Conservation (phyloP, 257 asterid species). For the Paraleonurus japonicus region DNA sequence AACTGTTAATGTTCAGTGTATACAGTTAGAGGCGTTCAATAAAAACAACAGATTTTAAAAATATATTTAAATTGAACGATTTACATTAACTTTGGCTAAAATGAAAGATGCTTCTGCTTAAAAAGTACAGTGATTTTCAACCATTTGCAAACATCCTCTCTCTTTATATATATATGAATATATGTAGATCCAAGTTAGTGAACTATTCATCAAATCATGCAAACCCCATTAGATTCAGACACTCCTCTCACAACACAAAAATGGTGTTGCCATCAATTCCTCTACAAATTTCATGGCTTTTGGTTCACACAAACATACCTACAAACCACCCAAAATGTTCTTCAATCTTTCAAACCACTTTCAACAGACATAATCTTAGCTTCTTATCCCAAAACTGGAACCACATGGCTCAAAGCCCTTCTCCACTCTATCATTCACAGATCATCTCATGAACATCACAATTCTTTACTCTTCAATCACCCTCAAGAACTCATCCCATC, state of each 20-base stretch:
- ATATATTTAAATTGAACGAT: too few species aligned
- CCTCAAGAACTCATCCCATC: slow-evolving; percentile 56
- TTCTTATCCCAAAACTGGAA: slow-evolving; percentile 62
- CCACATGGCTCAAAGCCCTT: slow-evolving; percentile 64
- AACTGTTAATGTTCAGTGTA: too few species aligned
- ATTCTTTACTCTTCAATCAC: slow-evolving; percentile 21
- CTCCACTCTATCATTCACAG: slow-evolving; percentile 39
- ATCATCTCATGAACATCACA: background rate
- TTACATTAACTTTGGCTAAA: too few species aligned
- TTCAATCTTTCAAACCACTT: slow-evolving; percentile 37
- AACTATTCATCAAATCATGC: background rate
- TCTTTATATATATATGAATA: too few species aligned
- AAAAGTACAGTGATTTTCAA: too few species aligned
- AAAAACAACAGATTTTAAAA: too few species aligned
- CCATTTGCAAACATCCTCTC: too few species aligned
- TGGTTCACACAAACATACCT: slow-evolving; percentile 45
- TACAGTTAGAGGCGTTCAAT: too few species aligned
- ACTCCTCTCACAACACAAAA: slow-evolving; percentile 17
- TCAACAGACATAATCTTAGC: slow-evolving; percentile 41
- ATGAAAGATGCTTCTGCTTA: too few species aligned
- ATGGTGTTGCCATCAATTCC: slow-evolving; percentile 38
- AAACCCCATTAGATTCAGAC: background rate
- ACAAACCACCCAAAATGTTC: slow-evolving; percentile 29
- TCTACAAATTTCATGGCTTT: slow-evolving; percentile 38
- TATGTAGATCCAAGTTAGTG: background rate